These are phyloP conservation scores for Ceratocystis albifundus DNA, from an alignment of 2,329 filamentous ascomycete genomes.

Conservation along the genomic window DNA sequence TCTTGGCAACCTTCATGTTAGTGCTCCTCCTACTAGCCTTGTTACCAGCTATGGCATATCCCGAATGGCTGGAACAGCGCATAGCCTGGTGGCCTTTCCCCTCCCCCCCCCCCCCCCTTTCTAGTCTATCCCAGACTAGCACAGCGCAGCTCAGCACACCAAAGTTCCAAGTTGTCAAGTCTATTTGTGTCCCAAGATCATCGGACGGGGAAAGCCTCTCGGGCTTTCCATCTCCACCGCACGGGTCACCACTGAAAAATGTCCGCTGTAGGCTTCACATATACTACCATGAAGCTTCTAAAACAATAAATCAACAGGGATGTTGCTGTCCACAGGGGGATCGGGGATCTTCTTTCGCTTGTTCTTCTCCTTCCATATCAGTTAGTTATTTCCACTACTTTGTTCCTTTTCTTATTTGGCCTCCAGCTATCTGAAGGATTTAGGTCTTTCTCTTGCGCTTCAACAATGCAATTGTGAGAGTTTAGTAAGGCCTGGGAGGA, in stretches of 20 bases:
- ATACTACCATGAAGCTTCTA: background rate
- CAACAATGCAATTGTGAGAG: conserved; percentile 1
- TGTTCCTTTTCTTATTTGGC: background rate
- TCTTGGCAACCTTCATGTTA: too few relatives aligned
- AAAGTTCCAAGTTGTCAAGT: background rate
- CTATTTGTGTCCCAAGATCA: background rate
- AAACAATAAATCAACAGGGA: background rate
- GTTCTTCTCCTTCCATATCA: too few relatives aligned
- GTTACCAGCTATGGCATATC: background rate
- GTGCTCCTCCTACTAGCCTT: background rate
- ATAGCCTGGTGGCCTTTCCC: background rate
- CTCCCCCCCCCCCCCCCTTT: too few relatives aligned
- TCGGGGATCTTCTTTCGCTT: background rate
- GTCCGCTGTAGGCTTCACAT: background rate
- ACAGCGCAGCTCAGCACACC: background rate
- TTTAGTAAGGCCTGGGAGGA: background rate
- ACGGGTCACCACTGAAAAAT: background rate
- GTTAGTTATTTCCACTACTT: background rate
- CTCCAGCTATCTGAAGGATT: background rate
- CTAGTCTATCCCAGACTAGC: background rate
- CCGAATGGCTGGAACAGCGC: background rate
- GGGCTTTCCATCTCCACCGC: background rate
- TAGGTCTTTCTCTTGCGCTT: background rate
- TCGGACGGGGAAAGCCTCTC: background rate
- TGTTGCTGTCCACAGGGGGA: background rate